A percentile compares a stretch with the other conserved stretches of the same genome.
These are phyloP conservation scores for Pichia manshurica DNA, from an alignment of 805 yeast species.

Conservation along the genomic window DNA sequence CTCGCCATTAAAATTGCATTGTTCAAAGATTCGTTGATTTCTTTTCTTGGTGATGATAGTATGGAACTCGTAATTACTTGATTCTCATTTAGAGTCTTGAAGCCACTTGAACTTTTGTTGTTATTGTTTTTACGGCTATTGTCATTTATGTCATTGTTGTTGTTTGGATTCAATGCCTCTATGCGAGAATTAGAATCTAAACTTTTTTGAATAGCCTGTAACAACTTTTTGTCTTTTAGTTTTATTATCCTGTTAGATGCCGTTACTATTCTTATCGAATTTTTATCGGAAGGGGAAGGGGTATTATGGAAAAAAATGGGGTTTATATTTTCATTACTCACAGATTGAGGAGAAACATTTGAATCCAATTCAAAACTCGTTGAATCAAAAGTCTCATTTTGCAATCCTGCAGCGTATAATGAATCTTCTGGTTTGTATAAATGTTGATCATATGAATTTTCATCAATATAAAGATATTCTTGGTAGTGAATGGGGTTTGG, in stretches of 20 bases:
- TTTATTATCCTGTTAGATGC: constrained; percentile 10
- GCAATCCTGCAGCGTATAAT: not conserved
- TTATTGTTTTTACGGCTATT: not conserved
- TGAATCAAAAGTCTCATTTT: constrained; percentile 6
- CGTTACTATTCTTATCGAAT: constrained; percentile 9
- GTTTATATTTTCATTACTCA: constrained; percentile 7
- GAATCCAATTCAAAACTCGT: constrained; percentile 12
- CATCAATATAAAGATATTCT: not conserved
- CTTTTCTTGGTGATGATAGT: constrained; percentile 7
- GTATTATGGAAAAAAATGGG: constrained; percentile 9
- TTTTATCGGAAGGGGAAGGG: constrained; percentile 7
- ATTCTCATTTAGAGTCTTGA: constrained; percentile 3
- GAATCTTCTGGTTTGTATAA: not conserved
- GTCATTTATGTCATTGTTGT: not conserved
- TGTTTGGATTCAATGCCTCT: not conserved
- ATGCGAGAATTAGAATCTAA: not conserved
- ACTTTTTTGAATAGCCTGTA: constrained; percentile 9
- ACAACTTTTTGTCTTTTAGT: constrained; percentile 8
- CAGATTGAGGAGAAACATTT: not conserved
- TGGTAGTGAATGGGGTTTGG: constrained; percentile 4
- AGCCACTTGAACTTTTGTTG: not conserved
- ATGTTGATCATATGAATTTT: not conserved
- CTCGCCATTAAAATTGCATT: not conserved
- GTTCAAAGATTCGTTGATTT: constrained; percentile 2
- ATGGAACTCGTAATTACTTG: not conserved